Evolutionary conservation across 805 yeast species (phyloP), one percentile per base, ranked within the genome.

Genomic region (Myxozyma udenii): DNA sequence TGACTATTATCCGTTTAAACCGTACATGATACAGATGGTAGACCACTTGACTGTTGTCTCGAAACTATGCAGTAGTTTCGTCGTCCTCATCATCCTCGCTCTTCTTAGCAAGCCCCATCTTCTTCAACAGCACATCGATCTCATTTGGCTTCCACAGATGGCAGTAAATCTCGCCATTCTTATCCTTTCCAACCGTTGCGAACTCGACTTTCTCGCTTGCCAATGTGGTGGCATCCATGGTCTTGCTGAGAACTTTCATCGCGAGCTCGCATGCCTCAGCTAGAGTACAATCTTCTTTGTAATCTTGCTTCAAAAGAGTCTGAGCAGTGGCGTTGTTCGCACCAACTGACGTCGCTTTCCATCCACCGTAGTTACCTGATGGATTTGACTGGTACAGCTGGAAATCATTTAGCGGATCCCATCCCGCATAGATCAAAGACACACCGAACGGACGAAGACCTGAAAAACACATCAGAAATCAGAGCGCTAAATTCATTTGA

Each of bases 331-430:
- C 80, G 58, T 88, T 89, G 73, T 93, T 93, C 45, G 97, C 96
- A 38, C 99, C 99, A 54, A 93, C 90, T 62, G 88, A 79, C 30
- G 96, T 91, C 40, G 98, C 98, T 71, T 87, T 89, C 99, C 99
- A 93, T 23, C 98, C 98, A 19, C 95, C 81, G 69, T 90, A 93
- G 72, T 93, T 93, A 24, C 99, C 99, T 0, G 96, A 87, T 12
- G 99, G 99, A 68, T 93, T 93, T 22, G 95, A 85, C 4, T 96
- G 90, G 72, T 84, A 93, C 61, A 93, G 75, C 70, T 93, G 98
- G 75, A 85, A 93, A 28, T 89, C 89, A 64, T 83, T 84, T 64
- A 87, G 74, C 48, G 88, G 91, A 68, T 93, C 98, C 51, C 60
- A 53, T 5, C 99, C 99, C 4, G 98, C 98, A 66, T 87, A 93